Percentiles rank a stretch among this genome's conserved stretches.
phyloP scores from a whole-genome alignment of 768 basidiomycete genomes.

The Mycena venus region DNA sequence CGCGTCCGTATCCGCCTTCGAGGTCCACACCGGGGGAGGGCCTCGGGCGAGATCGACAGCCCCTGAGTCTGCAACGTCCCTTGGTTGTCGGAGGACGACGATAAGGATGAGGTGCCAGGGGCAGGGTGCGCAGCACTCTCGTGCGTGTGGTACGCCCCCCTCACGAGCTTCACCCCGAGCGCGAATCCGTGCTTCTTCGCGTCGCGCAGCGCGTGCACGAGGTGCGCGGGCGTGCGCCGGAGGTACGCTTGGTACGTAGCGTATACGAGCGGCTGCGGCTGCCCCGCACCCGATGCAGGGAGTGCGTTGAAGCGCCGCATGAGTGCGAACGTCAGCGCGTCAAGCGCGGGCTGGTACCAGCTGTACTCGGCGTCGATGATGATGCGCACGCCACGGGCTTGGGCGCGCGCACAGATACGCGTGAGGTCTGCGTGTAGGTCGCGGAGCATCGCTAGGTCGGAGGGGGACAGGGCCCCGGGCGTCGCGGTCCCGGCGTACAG shows the following conservation, averaged over 20 bases:
- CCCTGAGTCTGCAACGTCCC: slow-evolving; percentile 27
- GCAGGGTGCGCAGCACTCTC: slow-evolving; percentile 69
- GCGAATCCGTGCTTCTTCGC: slow-evolving; percentile 77
- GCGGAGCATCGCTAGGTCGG: slow-evolving; percentile 72
- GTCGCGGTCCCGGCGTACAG: slow-evolving; percentile 44
- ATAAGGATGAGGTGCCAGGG: slow-evolving; percentile 14
- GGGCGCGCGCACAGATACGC: slow-evolving; percentile 74
- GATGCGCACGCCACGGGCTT: slow-evolving; percentile 73
- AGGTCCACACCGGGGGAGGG: slow-evolving; percentile 76
- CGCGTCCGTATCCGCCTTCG: slow-evolving; percentile 79
- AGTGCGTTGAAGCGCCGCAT: slow-evolving; percentile 86
- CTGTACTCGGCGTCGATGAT: slow-evolving; percentile 91
- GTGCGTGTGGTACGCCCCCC: slow-evolving; percentile 91
- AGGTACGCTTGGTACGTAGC: slow-evolving; percentile 94
- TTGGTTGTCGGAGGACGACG: too few species aligned
- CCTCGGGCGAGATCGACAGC: slow-evolving; percentile 70
- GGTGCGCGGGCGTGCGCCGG: slow-evolving; percentile 78
- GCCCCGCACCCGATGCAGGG: slow-evolving; percentile 44
- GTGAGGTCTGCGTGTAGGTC: slow-evolving; percentile 74
- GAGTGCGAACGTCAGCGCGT: slow-evolving; percentile 81
- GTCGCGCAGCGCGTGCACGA: slow-evolving; percentile 73
- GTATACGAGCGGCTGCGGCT: slow-evolving; percentile 85
- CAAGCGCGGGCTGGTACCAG: slow-evolving; percentile 88
- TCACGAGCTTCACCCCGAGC: slow-evolving; percentile 92
- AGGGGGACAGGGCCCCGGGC: slow-evolving; percentile 54